Evolutionary conservation across 176 grass and related monocot species (phyloP), one percentile per base, ranked within the genome.

Genomic region (Thinopyrum elongatum): DNA sequence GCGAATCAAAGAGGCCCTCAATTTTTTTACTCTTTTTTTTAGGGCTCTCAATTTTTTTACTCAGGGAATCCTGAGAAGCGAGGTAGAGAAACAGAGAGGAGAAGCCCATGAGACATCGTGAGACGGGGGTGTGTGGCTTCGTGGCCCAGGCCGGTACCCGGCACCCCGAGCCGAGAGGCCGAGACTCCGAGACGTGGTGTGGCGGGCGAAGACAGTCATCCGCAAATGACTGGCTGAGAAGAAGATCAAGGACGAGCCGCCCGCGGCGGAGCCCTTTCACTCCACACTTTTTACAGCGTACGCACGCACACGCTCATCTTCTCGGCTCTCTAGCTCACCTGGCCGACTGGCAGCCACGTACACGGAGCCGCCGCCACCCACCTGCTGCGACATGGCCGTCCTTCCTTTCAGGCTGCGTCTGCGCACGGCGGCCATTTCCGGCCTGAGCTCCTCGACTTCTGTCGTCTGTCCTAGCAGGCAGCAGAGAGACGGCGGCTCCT

Each of bases 391-490:
- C 78, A 98, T 95, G 95, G 87, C 89, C 41, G 83, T 89, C 7
- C 74, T 83, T 82, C 77, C 91, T 62, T 78, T 90, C 71, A 85
- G 83, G 78, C 85, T 89, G 78, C 85, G 83, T 74, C 85, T 89
- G 78, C 85, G 83, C 63, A 15, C 36, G 30, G 26, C 42, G 13
- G 17, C 79, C 84, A 8, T 53, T 66, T 41, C 59, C 25, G 38
- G 73, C 22, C 0, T 30, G 25, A 49, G 42, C 42, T 61, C 88
- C 70, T 53, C 79, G 7, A 19, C 3, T 55, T 61, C 44, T 25
- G 60, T 70, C 55, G 38, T 25, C 55, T 63, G 44, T n/a, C 74
- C 61, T 8, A 44, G 21, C 31, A 41, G 36, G 75, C 51, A 35
- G 42, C 79, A 27, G 16, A 65, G 60, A 68, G 58, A 59, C 78